A percentile compares a stretch with the other conserved stretches of the same genome.
phyloP scores from a whole-genome alignment of 108 stramenopile genomes.

The Skeletonema grethae region DNA sequence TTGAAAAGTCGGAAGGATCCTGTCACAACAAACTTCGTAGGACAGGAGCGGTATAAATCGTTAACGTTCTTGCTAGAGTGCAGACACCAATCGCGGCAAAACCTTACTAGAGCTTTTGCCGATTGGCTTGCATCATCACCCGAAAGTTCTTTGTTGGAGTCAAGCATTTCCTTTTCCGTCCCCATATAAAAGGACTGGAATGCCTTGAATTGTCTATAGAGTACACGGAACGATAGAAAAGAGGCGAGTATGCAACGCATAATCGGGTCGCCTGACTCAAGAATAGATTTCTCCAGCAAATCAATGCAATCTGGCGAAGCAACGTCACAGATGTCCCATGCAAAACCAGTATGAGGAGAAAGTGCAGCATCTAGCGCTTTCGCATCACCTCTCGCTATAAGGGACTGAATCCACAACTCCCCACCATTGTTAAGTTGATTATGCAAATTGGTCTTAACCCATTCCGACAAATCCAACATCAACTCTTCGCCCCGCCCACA shows the following conservation, averaged over 20 bases:
- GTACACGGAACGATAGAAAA: neutral
- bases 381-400: conserved; percentile 6
- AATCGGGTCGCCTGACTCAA: neutral
- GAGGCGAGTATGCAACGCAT: neutral
- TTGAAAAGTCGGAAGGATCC: neutral
- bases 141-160: neutral
- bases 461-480: neutral
- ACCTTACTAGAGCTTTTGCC: neutral
- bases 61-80: neutral
- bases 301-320: neutral
- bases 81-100: neutral
- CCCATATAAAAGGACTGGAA: neutral
- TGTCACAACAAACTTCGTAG: neutral
- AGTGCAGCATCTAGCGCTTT: conserved; percentile 16
- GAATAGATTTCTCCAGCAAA: neutral
- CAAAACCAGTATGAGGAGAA: neutral
- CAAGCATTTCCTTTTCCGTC: neutral
- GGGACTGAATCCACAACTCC: conserved; percentile 8
- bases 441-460: no score
- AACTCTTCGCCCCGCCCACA: neutral
- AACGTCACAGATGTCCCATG: neutral
- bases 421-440: neutral
- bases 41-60: neutral
- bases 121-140: neutral
- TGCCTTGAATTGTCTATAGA: neutral